These are phyloP conservation scores for Xylaria sp. DNA, from an alignment of 2,329 filamentous ascomycete genomes.

Conservation along the genomic window DNA sequence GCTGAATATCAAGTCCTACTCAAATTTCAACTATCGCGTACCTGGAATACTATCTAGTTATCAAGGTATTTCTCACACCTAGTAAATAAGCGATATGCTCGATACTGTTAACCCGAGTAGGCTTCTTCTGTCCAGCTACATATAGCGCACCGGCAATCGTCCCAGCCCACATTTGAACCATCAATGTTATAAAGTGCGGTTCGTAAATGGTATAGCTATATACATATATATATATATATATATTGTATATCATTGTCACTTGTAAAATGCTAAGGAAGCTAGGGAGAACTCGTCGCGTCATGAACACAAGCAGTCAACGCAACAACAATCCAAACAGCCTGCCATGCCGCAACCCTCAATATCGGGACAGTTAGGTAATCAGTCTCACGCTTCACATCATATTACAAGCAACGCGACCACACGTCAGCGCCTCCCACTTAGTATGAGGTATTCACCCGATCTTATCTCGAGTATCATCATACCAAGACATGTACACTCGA, in stretches of 20 bases:
- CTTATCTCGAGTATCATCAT: too few relatives aligned
- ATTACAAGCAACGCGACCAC: too few relatives aligned
- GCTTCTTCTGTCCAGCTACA: too few relatives aligned
- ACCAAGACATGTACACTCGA: too few relatives aligned
- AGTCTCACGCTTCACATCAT: too few relatives aligned
- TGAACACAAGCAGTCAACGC: not conserved
- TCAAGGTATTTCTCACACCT: not conserved
- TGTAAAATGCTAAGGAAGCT: too few relatives aligned
- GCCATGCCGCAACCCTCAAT: too few relatives aligned
- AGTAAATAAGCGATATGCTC: not conserved
- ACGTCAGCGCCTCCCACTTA: too few relatives aligned
- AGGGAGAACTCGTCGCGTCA: not conserved
- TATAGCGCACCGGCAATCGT: not conserved
- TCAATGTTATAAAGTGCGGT: not conserved
- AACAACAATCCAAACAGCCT: not conserved
- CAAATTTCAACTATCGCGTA: not conserved
- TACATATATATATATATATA: not conserved
- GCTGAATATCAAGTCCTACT: slow-evolving; percentile 21
- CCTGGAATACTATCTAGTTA: not conserved
- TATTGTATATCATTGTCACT: too few relatives aligned
- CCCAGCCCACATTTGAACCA: not conserved
- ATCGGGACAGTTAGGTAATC: too few relatives aligned
- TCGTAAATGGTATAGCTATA: not conserved
- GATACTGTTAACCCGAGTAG: not conserved
- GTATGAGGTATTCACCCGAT: too few relatives aligned